Evolutionary conservation across 2,329 filamentous ascomycete species (phyloP).

Genomic region (Aspergillus sp.): DNA sequence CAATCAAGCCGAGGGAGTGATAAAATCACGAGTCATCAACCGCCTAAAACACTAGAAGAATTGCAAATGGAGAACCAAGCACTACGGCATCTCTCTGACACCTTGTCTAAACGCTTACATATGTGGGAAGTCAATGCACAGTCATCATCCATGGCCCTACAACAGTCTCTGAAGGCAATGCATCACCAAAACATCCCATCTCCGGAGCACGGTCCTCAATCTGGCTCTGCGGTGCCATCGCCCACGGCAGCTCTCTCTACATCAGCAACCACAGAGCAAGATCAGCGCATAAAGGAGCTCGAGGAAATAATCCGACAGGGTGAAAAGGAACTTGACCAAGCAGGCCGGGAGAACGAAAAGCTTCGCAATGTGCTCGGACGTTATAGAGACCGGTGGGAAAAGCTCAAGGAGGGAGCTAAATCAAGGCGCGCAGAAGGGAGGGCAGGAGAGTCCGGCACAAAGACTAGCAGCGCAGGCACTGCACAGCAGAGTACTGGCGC

Average conservation of each 20-base stretch:
- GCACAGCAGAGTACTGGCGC: neutral
- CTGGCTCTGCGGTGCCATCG: conserved; percentile 28
- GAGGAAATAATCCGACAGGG: conserved; percentile 64
- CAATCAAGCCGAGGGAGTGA: conserved; percentile 22
- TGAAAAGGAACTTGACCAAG: conserved; percentile 61
- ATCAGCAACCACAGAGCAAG: conserved; percentile 34
- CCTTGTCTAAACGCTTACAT: conserved; percentile 81
- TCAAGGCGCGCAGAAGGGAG: conserved; percentile 32
- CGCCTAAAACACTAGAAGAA: conserved; percentile 75
- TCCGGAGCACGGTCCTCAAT: conserved; percentile 32
- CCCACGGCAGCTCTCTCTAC: conserved; percentile 21
- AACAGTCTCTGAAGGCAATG: conserved; percentile 69
- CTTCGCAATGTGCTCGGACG: conserved; percentile 53
- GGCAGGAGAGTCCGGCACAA: conserved; percentile 10
- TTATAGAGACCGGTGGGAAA: conserved; percentile 68
- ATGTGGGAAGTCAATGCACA: conserved; percentile 93
- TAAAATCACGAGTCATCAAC: conserved; percentile 36
- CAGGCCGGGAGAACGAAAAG: conserved; percentile 63
- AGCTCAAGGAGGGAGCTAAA: conserved; percentile 64
- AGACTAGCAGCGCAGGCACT: conserved; percentile 3
- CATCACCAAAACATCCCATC: conserved; percentile 39
- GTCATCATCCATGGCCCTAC: conserved; percentile 78
- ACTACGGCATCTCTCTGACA: conserved; percentile 81
- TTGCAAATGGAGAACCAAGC: conserved; percentile 84
- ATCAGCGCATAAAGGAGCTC: conserved; percentile 62